Base-by-base conservation (phyloP, 371 early-diverging fungal genomes). In the Apophysomyces ossiformis region DNA sequence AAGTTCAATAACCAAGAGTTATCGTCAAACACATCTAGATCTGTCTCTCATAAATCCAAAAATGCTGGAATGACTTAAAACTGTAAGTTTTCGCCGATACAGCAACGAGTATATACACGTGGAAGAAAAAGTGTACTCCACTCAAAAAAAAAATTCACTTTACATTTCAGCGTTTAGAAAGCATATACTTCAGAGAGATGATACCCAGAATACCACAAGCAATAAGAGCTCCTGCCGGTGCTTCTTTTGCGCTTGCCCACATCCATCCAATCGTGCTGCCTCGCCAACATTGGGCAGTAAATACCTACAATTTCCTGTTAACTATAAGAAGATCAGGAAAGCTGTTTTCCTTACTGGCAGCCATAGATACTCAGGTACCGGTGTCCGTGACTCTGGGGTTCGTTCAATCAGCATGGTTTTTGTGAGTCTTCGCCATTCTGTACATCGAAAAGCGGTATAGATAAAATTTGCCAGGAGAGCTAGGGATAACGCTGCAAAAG, bases 61-160 rank as follows among this genome's bases (percentile, higher is more conserved):
- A 26, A 26, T 26, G 2, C 32, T 26, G 32, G 0, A 26, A 26
- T 0, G 32, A 26, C 32, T 26, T 26, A 2, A 26, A 26, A 26
- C 32, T 26, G 3, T 26, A 26, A 26, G 32, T 26, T 26, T 26
- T 26, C 32, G 1, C 3, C 32, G 32, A 26, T 2, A 3, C 32
- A 26, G 32, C 32, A 26, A 26, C 32, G 2, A 26, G 32, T 26
- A 26, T 26, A 26, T 26, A 26, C 32, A 26, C 32, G 32, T 26
- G 32, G 32, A 26, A 26, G 32, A 26, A 26, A 26, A 26, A 26
- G 32, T 2, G 3, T 26, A 26, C 32, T 68, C 64, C 60, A 56
- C 65, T 65, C 59, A 59, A 47, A 59, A 59, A 65, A 59, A 58
- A 37, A 45, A 0, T 21, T 21, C 21, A 7, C 9, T 50, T 50